Percentiles rank a stretch among this genome's conserved stretches.
phyloP scores from a whole-genome alignment of 495 filamentous ascomycete genomes.

The Baudoinia panamericana region DNA sequence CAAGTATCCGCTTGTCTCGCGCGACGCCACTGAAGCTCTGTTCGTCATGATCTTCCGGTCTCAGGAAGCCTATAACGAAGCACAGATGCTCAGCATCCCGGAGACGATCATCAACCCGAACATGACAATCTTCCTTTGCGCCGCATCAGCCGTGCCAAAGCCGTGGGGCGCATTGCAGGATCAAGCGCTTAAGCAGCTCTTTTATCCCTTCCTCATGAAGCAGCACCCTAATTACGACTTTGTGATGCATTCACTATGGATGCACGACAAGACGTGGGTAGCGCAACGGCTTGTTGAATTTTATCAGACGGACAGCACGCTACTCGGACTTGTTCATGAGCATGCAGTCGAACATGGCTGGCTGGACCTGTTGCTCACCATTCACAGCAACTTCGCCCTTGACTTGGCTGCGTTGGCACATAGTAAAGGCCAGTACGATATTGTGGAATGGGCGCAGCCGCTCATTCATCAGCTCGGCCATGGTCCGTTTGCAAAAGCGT shows the following conservation, averaged over 20 bases:
- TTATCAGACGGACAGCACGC: conserved; percentile 60
- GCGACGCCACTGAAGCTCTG: conserved; percentile 59
- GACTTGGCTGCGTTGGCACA: conserved; percentile 86
- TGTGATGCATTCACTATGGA: conserved; percentile 79
- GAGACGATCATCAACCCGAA: conserved; percentile 55
- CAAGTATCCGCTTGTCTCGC: conserved; percentile 78
- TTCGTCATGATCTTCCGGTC: conserved; percentile 41
- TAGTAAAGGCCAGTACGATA: conserved; percentile 61
- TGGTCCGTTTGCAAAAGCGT: conserved; percentile 45
- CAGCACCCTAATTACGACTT: conserved; percentile 61
- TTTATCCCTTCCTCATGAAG: conserved; percentile 49
- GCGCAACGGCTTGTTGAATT: conserved; percentile 61
- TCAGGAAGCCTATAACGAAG: conserved; percentile 29
- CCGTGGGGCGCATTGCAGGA: conserved; percentile 52
- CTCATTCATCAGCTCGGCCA: conserved; percentile 41
- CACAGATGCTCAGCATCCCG: conserved; percentile 34
- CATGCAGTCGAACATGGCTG: conserved; percentile 64
- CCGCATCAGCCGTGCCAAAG: conserved; percentile 55
- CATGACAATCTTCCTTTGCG: conserved; percentile 63
- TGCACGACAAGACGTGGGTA: conserved; percentile 72
- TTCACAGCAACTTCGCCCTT: conserved; percentile 68
- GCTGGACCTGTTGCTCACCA: conserved; percentile 63
- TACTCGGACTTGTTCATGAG: conserved; percentile 70
- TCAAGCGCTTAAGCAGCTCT: conserved; percentile 46
- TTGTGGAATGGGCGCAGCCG: conserved; percentile 67